phyloP scores from a whole-genome alignment of 441 rosid genomes.

The Erodium texanum region DNA sequence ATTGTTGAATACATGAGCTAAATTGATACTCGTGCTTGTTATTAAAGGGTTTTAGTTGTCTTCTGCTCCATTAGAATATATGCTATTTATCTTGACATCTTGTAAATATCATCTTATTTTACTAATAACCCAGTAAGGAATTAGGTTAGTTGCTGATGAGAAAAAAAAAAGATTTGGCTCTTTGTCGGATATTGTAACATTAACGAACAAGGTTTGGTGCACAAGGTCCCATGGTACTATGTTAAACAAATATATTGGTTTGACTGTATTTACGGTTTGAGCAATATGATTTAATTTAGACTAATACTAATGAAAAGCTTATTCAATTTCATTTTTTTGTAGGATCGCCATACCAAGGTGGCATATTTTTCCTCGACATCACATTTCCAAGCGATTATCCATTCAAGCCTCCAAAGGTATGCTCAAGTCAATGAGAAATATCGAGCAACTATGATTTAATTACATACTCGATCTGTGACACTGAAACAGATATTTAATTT shows the following conservation, averaged over 20 bases:
- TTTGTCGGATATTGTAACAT: no score
- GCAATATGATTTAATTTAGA: no score
- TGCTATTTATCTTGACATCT: background rate
- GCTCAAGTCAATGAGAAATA: background rate
- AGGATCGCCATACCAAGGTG: constrained; percentile 81
- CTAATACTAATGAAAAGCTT: no score
- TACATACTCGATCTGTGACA: background rate
- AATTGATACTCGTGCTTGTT: background rate
- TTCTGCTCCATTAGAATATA: background rate
- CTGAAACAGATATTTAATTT: no score
- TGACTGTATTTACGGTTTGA: no score
- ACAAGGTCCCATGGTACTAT: no score
- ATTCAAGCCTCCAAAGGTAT: constrained; percentile 84
- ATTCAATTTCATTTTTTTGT: constrained; percentile 12
- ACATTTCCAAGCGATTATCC: constrained; percentile 75
- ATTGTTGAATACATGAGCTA: background rate
- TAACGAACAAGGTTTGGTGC: no score
- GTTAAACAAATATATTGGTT: no score
- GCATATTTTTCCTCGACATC: constrained; percentile 75
- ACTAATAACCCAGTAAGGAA: no score
- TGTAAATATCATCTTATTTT: background rate
- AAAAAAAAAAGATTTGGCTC: no score
- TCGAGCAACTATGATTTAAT: background rate
- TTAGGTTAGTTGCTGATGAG: no score
- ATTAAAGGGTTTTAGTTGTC: background rate